phyloP scores from a whole-genome alignment of 2,329 filamentous ascomycete species.

The Gnomoniopsis sp. region DNA sequence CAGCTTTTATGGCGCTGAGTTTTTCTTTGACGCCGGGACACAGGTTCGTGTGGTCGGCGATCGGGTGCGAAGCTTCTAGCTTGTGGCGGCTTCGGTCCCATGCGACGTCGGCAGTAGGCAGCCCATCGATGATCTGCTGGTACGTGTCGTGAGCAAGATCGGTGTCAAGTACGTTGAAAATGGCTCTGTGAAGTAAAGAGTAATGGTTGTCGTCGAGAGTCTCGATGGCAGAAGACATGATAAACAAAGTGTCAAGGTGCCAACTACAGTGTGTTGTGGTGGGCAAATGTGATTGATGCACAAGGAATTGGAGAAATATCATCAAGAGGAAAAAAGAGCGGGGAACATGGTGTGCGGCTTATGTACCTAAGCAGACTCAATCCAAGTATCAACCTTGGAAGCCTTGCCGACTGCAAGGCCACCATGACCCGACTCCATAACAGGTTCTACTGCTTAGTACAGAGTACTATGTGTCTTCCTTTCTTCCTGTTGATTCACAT shows the following conservation, averaged over 20 bases:
- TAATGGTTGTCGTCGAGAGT: neutral
- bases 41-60: constrained; percentile 9
- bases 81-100: constrained; percentile 1
- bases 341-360: no score
- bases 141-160: neutral
- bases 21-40: constrained; percentile 15
- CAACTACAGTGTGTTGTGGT: no score
- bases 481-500: no score
- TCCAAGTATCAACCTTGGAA: no score
- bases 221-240: neutral
- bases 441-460: no score
- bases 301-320: no score
- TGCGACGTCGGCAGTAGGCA: constrained; percentile 2
- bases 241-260: neutral
- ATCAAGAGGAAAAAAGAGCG: no score
- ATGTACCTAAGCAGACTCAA: no score
- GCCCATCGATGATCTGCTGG: neutral
- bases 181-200: neutral
- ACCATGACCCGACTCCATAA: no score
- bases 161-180: neutral
- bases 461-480: no score
- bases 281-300: no score
- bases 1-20: neutral
- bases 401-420: no score
- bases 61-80: constrained; percentile 2